Conservation (phyloP, 768 basidiomycete genomes). For the Hygrocybe punicea region DNA sequence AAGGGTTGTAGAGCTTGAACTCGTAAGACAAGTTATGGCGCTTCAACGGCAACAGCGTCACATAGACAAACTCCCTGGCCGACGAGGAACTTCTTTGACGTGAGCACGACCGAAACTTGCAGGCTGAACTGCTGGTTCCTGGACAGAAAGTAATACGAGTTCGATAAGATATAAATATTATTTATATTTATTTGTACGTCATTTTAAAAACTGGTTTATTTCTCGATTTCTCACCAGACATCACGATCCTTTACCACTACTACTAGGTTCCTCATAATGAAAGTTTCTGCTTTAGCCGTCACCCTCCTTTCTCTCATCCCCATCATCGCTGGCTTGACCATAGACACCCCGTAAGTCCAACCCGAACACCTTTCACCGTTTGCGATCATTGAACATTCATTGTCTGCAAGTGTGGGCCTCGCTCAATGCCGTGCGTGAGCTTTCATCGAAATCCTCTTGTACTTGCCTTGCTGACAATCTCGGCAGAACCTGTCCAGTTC, state of each 20-base stretch:
- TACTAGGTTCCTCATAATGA: slow-evolving; percentile 29
- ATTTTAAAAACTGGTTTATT: not conserved
- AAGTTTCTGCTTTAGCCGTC: slow-evolving; percentile 34
- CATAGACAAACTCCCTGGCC: no score
- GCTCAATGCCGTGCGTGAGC: slow-evolving; percentile 47
- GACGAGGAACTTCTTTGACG: no score
- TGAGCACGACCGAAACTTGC: no score
- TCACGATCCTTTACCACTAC: not conserved
- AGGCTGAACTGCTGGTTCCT: not conserved
- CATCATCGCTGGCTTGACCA: slow-evolving; percentile 41
- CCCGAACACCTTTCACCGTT: not conserved
- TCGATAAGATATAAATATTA: no score
- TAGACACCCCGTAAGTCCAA: slow-evolving; percentile 65
- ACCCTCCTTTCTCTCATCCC: slow-evolving; percentile 40
- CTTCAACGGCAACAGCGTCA: no score
- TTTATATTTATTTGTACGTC: not conserved
- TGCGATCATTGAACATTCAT: not conserved
- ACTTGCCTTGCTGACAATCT: not conserved
- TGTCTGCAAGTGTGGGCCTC: slow-evolving; percentile 31
- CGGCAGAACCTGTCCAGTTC: slow-evolving; percentile 56
- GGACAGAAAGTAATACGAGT: no score
- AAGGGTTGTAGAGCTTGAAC: slow-evolving; percentile 10
- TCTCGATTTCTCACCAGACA: not conserved
- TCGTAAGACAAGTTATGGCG: not conserved
- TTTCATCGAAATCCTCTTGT: not conserved